Percentiles rank a stretch among this genome's conserved stretches.
Evolutionary conservation across 129 eudicot genomes (phyloP).

Genomic region (Centella asiatica): DNA sequence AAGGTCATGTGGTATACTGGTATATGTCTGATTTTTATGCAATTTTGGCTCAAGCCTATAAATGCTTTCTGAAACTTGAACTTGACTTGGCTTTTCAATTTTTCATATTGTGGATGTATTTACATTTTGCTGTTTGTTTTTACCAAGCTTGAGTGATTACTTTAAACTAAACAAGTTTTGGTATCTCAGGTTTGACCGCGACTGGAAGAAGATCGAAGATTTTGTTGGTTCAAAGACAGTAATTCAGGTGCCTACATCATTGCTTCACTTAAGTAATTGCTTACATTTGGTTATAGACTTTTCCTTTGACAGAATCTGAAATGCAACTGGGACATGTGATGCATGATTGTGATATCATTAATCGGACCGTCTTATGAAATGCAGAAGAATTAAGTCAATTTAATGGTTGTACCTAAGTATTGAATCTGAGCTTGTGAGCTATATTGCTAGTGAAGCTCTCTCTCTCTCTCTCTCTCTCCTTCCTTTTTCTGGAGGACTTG

Average conservation of each 20-base stretch:
- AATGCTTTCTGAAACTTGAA: slow-evolving; percentile 7
- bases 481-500: not conserved
- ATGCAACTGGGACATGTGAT: too few relatives aligned
- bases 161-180: slow-evolving; percentile 8
- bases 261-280: not conserved
- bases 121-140: slow-evolving; percentile 1
- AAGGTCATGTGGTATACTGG: too few relatives aligned
- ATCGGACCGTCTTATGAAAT: not conserved
- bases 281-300: not conserved
- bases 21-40: not conserved
- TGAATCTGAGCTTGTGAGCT: too few relatives aligned
- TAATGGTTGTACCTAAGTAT: too few relatives aligned
- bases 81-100: not conserved
- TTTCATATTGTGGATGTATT: not conserved
- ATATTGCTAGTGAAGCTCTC: too few relatives aligned
- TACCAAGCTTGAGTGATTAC: slow-evolving; percentile 11
- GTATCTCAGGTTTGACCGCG: slow-evolving; percentile 83
- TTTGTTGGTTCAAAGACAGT: slow-evolving; percentile 97
- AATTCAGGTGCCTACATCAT: slow-evolving; percentile 63
- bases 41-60: not conserved
- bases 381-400: not conserved
- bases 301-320: not conserved
- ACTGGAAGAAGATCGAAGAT: slow-evolving; percentile 99
- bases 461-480: too few relatives aligned
- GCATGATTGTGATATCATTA: too few relatives aligned